Conservation (phyloP, 208 protist genomes). For the Leishmania tropica region DNA sequence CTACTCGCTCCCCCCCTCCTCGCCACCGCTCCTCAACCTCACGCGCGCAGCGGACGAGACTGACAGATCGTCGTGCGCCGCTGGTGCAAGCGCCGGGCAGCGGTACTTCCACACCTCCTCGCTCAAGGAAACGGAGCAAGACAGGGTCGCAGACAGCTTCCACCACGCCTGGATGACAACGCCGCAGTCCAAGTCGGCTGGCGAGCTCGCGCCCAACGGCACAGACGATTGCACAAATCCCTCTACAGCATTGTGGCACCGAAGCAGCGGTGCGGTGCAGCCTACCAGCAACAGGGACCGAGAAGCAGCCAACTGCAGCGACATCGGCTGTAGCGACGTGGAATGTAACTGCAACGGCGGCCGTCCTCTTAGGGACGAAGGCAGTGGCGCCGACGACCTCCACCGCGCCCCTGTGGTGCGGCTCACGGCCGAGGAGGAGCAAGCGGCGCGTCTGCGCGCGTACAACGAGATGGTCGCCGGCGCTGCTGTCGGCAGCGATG, state of each 20-base stretch:
- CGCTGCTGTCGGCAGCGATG: neutral
- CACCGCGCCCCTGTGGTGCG: slow-evolving; percentile 1
- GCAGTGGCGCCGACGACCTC: neutral
- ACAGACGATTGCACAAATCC: neutral
- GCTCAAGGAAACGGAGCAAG: neutral
- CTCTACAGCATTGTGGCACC: neutral
- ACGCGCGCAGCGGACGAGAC: neutral
- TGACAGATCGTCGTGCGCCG: neutral
- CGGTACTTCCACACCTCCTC: slow-evolving; percentile 4
- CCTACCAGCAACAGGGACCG: neutral
- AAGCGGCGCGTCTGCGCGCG: slow-evolving; percentile 36
- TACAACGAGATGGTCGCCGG: slow-evolving; percentile 34
- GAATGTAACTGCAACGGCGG: neutral
- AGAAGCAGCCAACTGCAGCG: neutral
- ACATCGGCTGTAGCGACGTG: neutral
- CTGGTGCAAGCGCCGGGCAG: slow-evolving; percentile 1
- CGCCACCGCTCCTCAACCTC: neutral
- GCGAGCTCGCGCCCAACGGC: neutral
- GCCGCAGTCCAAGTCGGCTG: neutral
- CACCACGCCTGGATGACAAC: neutral
- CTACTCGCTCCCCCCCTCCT: neutral
- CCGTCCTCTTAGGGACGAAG: neutral
- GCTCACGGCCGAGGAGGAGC: slow-evolving; percentile 44
- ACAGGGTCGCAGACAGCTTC: neutral
- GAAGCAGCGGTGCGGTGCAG: neutral